These are phyloP conservation scores for Ogataea pini DNA, from an alignment of 805 yeast genomes.

Conservation along the genomic window DNA sequence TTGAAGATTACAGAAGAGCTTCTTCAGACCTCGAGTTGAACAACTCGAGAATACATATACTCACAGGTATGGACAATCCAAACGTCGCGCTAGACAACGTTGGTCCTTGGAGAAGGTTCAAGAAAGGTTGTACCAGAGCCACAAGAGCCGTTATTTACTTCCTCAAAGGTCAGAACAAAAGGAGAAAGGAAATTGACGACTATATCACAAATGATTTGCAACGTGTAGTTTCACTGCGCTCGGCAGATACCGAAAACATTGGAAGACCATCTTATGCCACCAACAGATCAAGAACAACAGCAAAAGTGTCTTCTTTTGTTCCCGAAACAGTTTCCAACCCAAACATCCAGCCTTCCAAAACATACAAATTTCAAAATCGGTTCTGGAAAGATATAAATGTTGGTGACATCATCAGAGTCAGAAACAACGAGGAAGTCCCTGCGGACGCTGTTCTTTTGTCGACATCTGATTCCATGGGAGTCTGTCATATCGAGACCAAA, in stretches of 20 bases:
- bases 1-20: slow-evolving; percentile 73
- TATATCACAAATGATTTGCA: slow-evolving; percentile 10
- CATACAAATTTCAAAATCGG: slow-evolving; percentile 32
- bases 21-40: slow-evolving; percentile 67
- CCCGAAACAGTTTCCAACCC: slow-evolving; percentile 38
- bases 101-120: slow-evolving; percentile 66
- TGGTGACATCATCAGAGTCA: slow-evolving; percentile 71
- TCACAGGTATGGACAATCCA: slow-evolving; percentile 54
- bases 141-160: slow-evolving; percentile 15
- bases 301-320: slow-evolving; percentile 23
- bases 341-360: slow-evolving; percentile 30
- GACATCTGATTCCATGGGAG: slow-evolving; percentile 67
- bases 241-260: slow-evolving; percentile 12
- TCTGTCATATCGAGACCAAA: slow-evolving; percentile 68
- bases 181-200: slow-evolving; percentile 3
- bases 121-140: slow-evolving; percentile 49
- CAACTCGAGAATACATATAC: slow-evolving; percentile 59
- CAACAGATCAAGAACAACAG: slow-evolving; percentile 17
- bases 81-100: slow-evolving; percentile 58
- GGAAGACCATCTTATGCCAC: slow-evolving; percentile 19
- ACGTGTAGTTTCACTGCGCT: slow-evolving; percentile 16
- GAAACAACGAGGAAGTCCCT: slow-evolving; percentile 77
- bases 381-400: slow-evolving; percentile 70
- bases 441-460: slow-evolving; percentile 69
- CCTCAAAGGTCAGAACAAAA: slow-evolving; percentile 16